Base-by-base conservation (phyloP, 2,329 filamentous ascomycete species). In the Aspergillus sp. region DNA sequence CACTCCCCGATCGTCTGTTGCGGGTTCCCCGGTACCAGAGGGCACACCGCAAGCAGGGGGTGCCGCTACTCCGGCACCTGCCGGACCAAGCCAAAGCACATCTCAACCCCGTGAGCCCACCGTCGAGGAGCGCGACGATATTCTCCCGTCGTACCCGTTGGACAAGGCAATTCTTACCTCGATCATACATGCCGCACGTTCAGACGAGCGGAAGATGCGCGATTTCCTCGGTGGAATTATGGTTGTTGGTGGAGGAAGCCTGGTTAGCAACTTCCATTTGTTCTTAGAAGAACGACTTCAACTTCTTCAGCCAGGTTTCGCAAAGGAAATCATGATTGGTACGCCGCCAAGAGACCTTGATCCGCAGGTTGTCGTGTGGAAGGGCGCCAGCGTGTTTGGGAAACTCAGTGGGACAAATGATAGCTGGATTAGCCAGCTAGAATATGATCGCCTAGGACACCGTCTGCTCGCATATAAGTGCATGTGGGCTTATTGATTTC, bases 311-410 rank as follows among this genome's bases (percentile, higher is more conserved):
- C 83, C 84, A 0, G 80, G 78, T n/a, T 84, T 83, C 62, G 78
- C 80, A 5, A 86, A 95, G 82, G 82, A 87, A 63, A 85, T 89
- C 55, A 79, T 88, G 60, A 85, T 89, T 22, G 85, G 84, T 1
- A 80, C 83, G 18, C 86, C 86, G n/a, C 95, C 95, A 0, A 83
- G 93, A 67, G 95, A 99, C 67, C 89, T 99, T 79, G 95, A 99
- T 75, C 91, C 95, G 59, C 92, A 97, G 76, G 93, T 98, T n/a
- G 89, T 98, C 53, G 88, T 89, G 8, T 99, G 95, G 95, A 99
- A 99, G 82, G 95, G 95, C 4, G 95, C 91, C 0, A 96, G 92
- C 71, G 93, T 99, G 15, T 99, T 97, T 80, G 93, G 91, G 3
- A 92, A 96, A 77, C 78, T 98, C 65, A 85, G 87, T 59, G 80